Evolutionary conservation across 495 filamentous ascomycete species (phyloP), one percentile per base, ranked within the genome.

Genomic region (Penicillium desertorum): DNA sequence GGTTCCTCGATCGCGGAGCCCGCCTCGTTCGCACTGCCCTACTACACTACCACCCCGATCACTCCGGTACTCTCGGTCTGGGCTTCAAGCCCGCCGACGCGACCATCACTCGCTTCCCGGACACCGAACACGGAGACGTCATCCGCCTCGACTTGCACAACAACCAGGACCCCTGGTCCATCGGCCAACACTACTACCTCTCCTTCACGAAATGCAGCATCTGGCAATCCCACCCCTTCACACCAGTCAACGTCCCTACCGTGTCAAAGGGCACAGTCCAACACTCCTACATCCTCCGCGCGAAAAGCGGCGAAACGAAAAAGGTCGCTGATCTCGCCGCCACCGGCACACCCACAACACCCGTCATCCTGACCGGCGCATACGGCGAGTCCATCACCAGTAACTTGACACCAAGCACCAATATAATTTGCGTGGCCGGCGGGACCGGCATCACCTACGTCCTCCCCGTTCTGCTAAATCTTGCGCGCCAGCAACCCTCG

Each of bases 191-290:
- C 57, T 89, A 84, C 65, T 87, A 82, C 57, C 69, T 88, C 27
- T 81, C 77, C 60, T 88, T 89, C 56, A 69, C 82, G 0, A 74
- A 78, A 22, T 68, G 80, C 3, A 85, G 77, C 51, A 71, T 87
- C 52, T 88, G 84, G 81, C 83, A 89, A 69, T 80, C 81, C 0
- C 86, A 89, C 62, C 86, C 86, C 0, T 86, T 88, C 62, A 89
- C 86, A 0, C 81, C 84, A 0, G 67, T 79, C 25, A 81, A 73
- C 32, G 59, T 80, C 1, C 85, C 85, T 0, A 65, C 63, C 2
- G 17, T 60, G 1, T 44, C 34, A 36, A 57, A 63, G 43, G 62
- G 16, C 73, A 81, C 30, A 23, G 63, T 65, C 23, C 62, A 66
- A 10, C 86, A 89, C 51, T 78, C 81, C 5, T 89, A 89, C 56